A percentile compares a stretch with the other conserved stretches of the same genome.
Conservation (phyloP, 2,329 filamentous ascomycete species). For the Dactylellina leptospora region DNA sequence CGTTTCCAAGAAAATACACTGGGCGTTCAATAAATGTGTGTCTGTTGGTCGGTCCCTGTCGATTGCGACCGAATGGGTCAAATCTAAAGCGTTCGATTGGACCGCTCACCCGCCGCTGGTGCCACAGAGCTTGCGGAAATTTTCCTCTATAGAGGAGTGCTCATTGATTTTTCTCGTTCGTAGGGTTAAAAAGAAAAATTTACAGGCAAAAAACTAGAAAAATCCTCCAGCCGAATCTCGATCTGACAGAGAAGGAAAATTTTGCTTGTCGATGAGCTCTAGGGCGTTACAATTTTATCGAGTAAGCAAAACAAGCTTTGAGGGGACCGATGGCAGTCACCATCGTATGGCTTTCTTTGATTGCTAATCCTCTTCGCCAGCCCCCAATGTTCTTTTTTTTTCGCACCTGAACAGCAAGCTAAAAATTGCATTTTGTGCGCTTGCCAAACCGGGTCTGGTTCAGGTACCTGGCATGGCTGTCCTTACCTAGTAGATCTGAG, state of each 20-base stretch:
- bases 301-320: slow-evolving; percentile 46
- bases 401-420: not conserved
- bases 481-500: slow-evolving; percentile 26
- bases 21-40: not conserved
- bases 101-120: not conserved
- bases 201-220: slow-evolving; percentile 13
- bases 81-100: slow-evolving; percentile 39
- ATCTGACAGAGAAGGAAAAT: slow-evolving; percentile 45
- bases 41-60: slow-evolving; percentile 45
- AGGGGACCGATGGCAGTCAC: not conserved
- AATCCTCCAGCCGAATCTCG: not conserved
- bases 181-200: slow-evolving; percentile 11
- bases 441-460: slow-evolving; percentile 48
- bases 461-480: slow-evolving; percentile 44
- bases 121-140: slow-evolving; percentile 14
- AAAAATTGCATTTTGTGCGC: slow-evolving; percentile 1
- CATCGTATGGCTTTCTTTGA: slow-evolving; percentile 29
- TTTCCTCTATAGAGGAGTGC: slow-evolving; percentile 14
- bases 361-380: slow-evolving; percentile 31
- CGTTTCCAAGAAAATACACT: slow-evolving; percentile 42
- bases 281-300: slow-evolving; percentile 22
- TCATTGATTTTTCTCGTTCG: not conserved
- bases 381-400: not conserved
- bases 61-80: slow-evolving; percentile 44
- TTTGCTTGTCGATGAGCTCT: slow-evolving; percentile 43